A percentile compares a stretch with the other conserved stretches of the same genome.
Evolutionary conservation across 768 basidiomycete species (phyloP).

Genomic region (Collybia mongolica): DNA sequence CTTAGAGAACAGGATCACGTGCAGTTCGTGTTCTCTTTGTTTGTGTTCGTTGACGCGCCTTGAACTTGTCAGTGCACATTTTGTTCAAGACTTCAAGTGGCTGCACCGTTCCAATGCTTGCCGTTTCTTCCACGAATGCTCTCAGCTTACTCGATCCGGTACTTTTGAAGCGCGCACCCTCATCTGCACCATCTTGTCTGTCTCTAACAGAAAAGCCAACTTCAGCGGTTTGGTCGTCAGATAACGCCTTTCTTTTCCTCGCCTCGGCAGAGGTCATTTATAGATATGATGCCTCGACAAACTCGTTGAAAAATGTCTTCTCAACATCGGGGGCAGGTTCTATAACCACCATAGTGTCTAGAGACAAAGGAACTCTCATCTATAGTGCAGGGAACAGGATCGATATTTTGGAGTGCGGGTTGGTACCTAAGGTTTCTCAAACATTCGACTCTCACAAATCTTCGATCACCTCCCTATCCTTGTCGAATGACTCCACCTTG

Average conservation of each 20-base stretch:
- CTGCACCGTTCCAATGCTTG: slow-evolving; percentile 43
- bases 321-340: slow-evolving; percentile 22
- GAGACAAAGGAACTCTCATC: slow-evolving; percentile 41
- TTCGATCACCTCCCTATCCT: slow-evolving; percentile 49
- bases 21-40: slow-evolving; percentile 8
- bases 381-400: slow-evolving; percentile 46
- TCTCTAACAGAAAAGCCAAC: slow-evolving; percentile 30
- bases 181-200: slow-evolving; percentile 38
- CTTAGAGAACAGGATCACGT: slow-evolving; percentile 9
- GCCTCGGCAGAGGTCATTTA: slow-evolving; percentile 46
- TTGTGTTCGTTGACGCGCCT: slow-evolving; percentile 16
- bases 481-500: slow-evolving; percentile 57
- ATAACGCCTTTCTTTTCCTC: slow-evolving; percentile 56
- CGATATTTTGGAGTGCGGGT: slow-evolving; percentile 47
- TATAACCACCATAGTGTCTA: slow-evolving; percentile 31
- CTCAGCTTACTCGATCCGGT: slow-evolving; percentile 47
- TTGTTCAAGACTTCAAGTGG: not conserved
- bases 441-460: slow-evolving; percentile 53
- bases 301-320: slow-evolving; percentile 44
- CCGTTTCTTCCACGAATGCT: slow-evolving; percentile 46
- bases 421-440: slow-evolving; percentile 37
- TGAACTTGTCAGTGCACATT: slow-evolving; percentile 1
- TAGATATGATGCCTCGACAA: slow-evolving; percentile 49
- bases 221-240: slow-evolving; percentile 54
- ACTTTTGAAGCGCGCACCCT: slow-evolving; percentile 43